phyloP scores from a whole-genome alignment of 2,329 filamentous ascomycete genomes.

The Onygena corvina region DNA sequence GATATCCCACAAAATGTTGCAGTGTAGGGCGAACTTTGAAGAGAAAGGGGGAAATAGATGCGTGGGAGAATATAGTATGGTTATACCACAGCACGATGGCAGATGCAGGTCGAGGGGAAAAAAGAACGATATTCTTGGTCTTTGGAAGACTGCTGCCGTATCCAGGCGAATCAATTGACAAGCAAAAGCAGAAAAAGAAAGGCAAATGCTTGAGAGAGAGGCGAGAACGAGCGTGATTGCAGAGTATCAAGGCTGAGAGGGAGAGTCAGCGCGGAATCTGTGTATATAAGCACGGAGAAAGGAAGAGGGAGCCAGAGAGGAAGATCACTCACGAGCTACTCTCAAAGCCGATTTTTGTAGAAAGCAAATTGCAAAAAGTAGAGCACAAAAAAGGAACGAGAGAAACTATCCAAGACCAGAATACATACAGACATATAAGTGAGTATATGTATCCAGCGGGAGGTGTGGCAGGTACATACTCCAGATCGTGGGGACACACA shows the following conservation, averaged over 20 bases:
- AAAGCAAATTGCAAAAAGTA: background rate
- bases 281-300: background rate
- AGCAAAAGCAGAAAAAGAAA: background rate
- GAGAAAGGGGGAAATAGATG: background rate
- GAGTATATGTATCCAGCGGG: background rate
- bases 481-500: constrained; percentile 3
- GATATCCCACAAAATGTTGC: background rate
- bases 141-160: background rate
- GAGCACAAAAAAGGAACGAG: background rate
- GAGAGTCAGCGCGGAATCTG: background rate
- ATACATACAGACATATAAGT: background rate
- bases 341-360: constrained; percentile 6
- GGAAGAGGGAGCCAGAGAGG: background rate
- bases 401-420: background rate
- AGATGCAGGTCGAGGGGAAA: background rate
- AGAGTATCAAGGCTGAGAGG: background rate
- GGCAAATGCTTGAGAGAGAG: background rate
- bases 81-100: constrained; percentile 3
- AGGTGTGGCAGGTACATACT: constrained; percentile 1
- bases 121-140: background rate
- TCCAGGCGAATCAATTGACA: background rate
- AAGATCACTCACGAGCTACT: constrained; percentile 3
- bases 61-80: background rate
- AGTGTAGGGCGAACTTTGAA: background rate
- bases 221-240: background rate